Evolutionary conservation across 2,329 filamentous ascomycete species (phyloP), one percentile per base, ranked within the genome.

Genomic region (Diaporthe humulicola): DNA sequence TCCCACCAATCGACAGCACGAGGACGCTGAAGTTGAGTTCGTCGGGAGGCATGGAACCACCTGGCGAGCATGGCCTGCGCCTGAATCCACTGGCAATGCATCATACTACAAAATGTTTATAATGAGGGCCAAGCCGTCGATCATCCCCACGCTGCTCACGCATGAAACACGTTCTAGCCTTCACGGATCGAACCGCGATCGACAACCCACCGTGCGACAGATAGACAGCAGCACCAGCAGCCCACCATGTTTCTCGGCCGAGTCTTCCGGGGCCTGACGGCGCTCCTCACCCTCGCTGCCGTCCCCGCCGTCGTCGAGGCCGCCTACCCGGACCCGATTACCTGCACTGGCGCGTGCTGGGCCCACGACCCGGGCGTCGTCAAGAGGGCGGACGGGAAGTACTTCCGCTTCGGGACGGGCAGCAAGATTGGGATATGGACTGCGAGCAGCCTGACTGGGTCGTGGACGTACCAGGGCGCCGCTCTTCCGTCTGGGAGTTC

Each of bases 381-480:
- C 76, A 82, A 82, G 57, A 81, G 84, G 19, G 69, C 79, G 3
- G 84, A 85, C 74, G 83, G 83, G 7, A 84, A 79, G 33, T 85
- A 85, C 73, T 85, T 84, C 76, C 79, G 83, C 30, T 85, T 85
- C 78, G 82, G 80, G 2, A 85, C 84, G 2, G 79, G 82, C 22
- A 81, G 82, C 66, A 79, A 79, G 22, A 84, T 85, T 73, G 81
- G 81, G 22, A 81, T 85, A 45, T 79, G 79, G 36, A 83, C 80
- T 6, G 80, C 83, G 7, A 74, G 78, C 1, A 73, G 74, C 54
- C 77, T 85, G 3, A 76, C 80, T 2, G 84, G 84, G 0, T 82
- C 84, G 19, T 88, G 87, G 86, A 84, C 81, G 0, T 83, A 83
- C 76, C 77, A 81, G 30, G 86, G 86, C 28, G 80, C 83, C n/a